Evolutionary conservation across 2,329 filamentous ascomycete genomes (phyloP).

Genomic region (Pseudogymnoascus sp.): DNA sequence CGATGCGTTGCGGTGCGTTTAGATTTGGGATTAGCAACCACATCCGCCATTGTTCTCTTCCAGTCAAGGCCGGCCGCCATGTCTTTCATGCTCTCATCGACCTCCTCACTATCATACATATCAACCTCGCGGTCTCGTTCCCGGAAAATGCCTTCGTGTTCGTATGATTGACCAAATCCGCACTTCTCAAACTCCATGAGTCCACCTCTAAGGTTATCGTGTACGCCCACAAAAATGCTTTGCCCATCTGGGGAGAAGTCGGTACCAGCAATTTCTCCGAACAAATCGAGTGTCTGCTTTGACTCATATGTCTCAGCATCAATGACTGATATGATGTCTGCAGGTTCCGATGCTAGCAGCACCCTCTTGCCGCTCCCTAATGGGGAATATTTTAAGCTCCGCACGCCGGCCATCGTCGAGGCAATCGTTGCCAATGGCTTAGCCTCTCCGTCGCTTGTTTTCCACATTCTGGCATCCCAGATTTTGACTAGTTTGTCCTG

Average conservation of each 20-base stretch:
- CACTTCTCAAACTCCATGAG: conserved; percentile 30
- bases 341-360: conserved; percentile 65
- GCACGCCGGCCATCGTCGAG: conserved; percentile 59
- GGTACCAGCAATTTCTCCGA: conserved; percentile 65
- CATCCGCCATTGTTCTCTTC: conserved; percentile 4
- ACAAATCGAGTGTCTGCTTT: conserved; percentile 65
- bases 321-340: conserved; percentile 63
- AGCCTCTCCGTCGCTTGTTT: conserved; percentile 39
- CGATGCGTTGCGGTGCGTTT: conserved; percentile 11
- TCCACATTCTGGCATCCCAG: conserved; percentile 68
- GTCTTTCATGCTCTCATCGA: not conserved
- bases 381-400: conserved; percentile 64
- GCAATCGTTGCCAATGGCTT: conserved; percentile 46
- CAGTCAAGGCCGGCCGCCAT: conserved; percentile 12
- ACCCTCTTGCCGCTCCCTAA: conserved; percentile 57
- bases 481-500: conserved; percentile 67
- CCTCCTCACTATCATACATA: conserved; percentile 10
- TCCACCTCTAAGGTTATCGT: conserved; percentile 57
- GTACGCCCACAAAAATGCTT: conserved; percentile 59
- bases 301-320: conserved; percentile 54
- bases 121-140: conserved; percentile 2
- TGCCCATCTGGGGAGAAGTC: conserved; percentile 58
- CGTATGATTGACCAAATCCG: conserved; percentile 19
- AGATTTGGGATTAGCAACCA: conserved; percentile 1
- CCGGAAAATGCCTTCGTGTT: conserved; percentile 20